Evolutionary conservation across 306 rosid species (phyloP), one percentile per base, ranked within the genome.

Genomic region (Cyamopsis tetragonoloba): DNA sequence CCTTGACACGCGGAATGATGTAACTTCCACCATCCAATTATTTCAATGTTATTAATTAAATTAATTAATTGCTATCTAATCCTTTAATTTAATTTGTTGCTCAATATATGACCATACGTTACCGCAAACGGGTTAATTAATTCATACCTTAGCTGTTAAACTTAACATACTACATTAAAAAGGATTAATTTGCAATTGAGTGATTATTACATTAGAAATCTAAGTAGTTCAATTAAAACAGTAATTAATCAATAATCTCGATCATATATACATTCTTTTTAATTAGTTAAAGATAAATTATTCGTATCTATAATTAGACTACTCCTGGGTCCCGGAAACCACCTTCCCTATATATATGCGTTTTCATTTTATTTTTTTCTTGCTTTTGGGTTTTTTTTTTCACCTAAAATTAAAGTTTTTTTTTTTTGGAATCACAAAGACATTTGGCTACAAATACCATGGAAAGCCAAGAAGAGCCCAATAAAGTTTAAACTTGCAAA

Each of bases 1-100:
- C 50, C 46, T 5, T 11, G 34, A 48, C 4, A 20, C 19, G 38
- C 39, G 19, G 61, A 46, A 47, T 71, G 68, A 59, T 47, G 66
- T 35, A 49, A 46, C 39, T 34, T 74, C 67, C 79, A 74, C 67
- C 32, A 42, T 6, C 60, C 1, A 73, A 44, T 54, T 54, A 74
- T 53, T 73, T 63, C 54, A 73, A 30, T 73, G 42, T 38, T 50
- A 3, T 20, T n/a, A n/a, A n/a, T n/a, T n/a, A n/a, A n/a, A n/a
- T n/a, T n/a, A n/a, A n/a, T n/a, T n/a, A n/a, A n/a, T n/a, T 59
- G 26, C 59, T 58, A 37, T 1, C 17, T n/a, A n/a, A n/a, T 27
- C 10, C 20, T 13, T 24, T 5, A 5, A 39, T 0, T 30, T 34
- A 27, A 12, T 66, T 47, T 47, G 59, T 46, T 47, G 23, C 28